phyloP scores from a whole-genome alignment of 139 green algal genomes.

The Dunaliella primolecta region DNA sequence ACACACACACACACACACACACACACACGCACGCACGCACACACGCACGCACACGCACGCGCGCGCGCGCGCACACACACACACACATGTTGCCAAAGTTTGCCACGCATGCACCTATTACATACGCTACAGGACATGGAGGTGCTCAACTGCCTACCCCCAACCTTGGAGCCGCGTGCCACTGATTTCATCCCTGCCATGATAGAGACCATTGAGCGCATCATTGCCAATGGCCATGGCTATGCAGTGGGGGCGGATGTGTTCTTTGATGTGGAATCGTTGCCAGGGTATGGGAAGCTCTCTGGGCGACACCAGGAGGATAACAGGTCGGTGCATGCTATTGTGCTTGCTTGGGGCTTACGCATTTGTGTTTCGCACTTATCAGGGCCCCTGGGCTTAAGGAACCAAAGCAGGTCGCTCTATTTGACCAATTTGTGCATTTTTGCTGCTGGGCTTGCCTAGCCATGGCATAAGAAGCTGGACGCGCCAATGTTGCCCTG shows the following conservation, averaged over 20 bases:
- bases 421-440: too few relatives aligned
- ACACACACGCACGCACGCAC: too few relatives aligned
- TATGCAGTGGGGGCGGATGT: conserved; percentile 86
- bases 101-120: too few relatives aligned
- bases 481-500: too few relatives aligned
- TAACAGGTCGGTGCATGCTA: conserved; percentile 51
- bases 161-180: conserved; percentile 83
- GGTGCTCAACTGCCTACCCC: conserved; percentile 77
- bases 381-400: too few relatives aligned
- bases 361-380: too few relatives aligned
- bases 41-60: background rate
- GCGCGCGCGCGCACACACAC: background rate
- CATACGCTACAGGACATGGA: conserved; percentile 85
- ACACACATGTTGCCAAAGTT: too few relatives aligned
- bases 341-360: too few relatives aligned
- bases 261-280: conserved; percentile 86
- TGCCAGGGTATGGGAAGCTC: conserved; percentile 87
- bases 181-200: conserved; percentile 88
- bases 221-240: conserved; percentile 86
- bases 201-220: conserved; percentile 80
- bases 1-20: too few relatives aligned
- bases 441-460: too few relatives aligned
- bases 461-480: too few relatives aligned
- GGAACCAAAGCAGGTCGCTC: too few relatives aligned
- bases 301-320: conserved; percentile 71